A percentile compares a stretch with the other conserved stretches of the same genome.
Conservation (phyloP, 2,329 filamentous ascomycete species). For the Fusarium abutilonis region DNA sequence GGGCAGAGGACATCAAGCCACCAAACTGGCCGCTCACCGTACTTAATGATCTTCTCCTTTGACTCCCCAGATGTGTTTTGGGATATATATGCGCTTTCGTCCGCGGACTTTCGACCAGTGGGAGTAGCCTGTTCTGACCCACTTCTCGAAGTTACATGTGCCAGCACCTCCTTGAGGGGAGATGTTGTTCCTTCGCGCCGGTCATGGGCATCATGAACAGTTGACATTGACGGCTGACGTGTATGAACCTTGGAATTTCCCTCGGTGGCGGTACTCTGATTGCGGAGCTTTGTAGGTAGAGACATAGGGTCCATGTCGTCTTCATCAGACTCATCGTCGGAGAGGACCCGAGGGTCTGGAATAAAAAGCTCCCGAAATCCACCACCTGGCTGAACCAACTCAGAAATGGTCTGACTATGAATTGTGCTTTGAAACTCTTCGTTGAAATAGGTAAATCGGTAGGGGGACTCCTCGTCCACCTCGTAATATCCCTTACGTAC, state of each 20-base stretch:
- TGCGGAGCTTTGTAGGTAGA: slow-evolving; percentile 39
- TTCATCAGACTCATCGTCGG: slow-evolving; percentile 77
- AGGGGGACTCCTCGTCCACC: slow-evolving; percentile 88
- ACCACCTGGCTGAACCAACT: slow-evolving; percentile 84
- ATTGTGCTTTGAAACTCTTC: slow-evolving; percentile 96
- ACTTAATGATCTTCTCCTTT: slow-evolving; percentile 61
- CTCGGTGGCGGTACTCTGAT: slow-evolving; percentile 44
- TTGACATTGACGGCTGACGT: slow-evolving; percentile 57
- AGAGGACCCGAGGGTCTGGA: slow-evolving; percentile 81
- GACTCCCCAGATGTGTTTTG: slow-evolving; percentile 34
- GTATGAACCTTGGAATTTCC: slow-evolving; percentile 57
- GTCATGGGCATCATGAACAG: slow-evolving; percentile 39
- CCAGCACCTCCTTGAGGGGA: slow-evolving; percentile 45
- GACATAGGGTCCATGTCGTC: slow-evolving; percentile 58
- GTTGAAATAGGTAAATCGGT: slow-evolving; percentile 98
- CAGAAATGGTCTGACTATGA: slow-evolving; percentile 93
- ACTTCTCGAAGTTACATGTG: slow-evolving; percentile 46
- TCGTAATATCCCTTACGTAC: slow-evolving; percentile 84
- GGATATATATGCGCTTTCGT: slow-evolving; percentile 33
- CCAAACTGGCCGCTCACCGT: slow-evolving; percentile 90
- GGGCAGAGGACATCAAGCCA: slow-evolving; percentile 95
- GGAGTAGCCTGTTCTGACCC: slow-evolving; percentile 62
- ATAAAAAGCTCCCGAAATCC: slow-evolving; percentile 90
- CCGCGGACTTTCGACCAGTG: slow-evolving; percentile 54
- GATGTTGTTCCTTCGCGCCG: slow-evolving; percentile 43